These are phyloP conservation scores for Daucus carota DNA, from an alignment of 129 eudicot genomes.

Conservation along the genomic window DNA sequence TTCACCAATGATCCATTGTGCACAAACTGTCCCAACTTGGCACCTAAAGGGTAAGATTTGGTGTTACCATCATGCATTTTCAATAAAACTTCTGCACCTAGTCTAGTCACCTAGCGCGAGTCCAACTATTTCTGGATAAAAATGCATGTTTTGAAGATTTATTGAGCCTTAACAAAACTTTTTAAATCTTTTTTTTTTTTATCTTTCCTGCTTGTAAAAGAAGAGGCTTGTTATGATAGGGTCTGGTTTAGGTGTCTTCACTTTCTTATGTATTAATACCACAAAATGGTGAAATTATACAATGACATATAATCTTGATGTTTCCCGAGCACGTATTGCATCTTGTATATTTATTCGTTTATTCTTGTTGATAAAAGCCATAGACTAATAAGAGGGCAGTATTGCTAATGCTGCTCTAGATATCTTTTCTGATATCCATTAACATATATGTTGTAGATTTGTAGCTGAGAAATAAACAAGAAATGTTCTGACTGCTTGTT, in stretches of 20 bases:
- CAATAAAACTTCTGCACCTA: background rate
- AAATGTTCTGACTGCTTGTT: background rate
- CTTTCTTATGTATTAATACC: background rate
- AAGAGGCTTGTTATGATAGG: background rate
- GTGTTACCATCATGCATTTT: background rate
- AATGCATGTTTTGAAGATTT: background rate
- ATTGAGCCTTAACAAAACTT: background rate
- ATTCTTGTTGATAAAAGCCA: background rate
- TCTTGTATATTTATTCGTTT: too few species aligned
- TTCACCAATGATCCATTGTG: constrained; percentile 85
- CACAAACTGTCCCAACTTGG: constrained; percentile 94
- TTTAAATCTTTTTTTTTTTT: background rate
- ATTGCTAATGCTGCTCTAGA: background rate
- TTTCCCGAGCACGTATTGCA: background rate
- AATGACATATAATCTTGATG: background rate
- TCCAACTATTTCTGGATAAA: background rate
- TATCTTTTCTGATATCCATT: background rate
- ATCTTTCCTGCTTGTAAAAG: background rate
- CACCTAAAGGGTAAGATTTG: constrained; percentile 71
- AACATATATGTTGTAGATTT: background rate
- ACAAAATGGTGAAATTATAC: too few species aligned
- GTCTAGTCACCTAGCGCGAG: background rate
- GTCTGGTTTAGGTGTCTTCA: background rate
- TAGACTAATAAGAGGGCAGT: background rate
- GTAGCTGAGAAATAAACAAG: too few species aligned